These are phyloP conservation scores for Sugiyamaella grinbergsii DNA, from an alignment of 1,139 yeast species.

Conservation along the genomic window DNA sequence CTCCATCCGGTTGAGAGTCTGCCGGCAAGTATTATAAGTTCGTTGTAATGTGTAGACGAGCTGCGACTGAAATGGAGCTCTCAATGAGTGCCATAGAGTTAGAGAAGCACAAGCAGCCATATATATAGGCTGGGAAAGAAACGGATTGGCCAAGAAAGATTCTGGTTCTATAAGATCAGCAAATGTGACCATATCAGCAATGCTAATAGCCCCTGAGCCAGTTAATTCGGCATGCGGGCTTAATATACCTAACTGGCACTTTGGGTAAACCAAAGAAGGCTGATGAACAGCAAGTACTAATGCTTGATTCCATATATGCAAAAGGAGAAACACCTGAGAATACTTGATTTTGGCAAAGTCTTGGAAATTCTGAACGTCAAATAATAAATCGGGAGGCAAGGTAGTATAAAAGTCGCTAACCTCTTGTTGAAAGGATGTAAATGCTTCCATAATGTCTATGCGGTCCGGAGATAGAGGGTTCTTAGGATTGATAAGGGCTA, in stretches of 20 bases:
- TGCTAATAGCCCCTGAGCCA: constrained; percentile 38
- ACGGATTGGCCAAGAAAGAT: constrained; percentile 36
- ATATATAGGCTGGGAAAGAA: constrained; percentile 35
- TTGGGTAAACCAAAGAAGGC: constrained; percentile 35
- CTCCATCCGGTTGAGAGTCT: constrained; percentile 34
- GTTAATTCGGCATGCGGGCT: constrained; percentile 35
- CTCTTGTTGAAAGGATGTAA: constrained; percentile 31
- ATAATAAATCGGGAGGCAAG: constrained; percentile 34
- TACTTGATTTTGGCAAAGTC: constrained; percentile 32
- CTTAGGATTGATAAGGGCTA: neutral
- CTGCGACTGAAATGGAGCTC: constrained; percentile 31
- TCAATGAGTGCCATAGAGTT: constrained; percentile 33
- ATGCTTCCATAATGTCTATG: constrained; percentile 28
- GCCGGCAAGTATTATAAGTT: constrained; percentile 34
- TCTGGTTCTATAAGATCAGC: constrained; percentile 37
- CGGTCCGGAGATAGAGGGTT: constrained; percentile 26
- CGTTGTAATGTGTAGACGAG: constrained; percentile 32
- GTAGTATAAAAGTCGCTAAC: constrained; percentile 35
- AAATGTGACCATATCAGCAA: constrained; percentile 38
- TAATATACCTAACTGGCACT: constrained; percentile 30
- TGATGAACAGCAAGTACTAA: constrained; percentile 37
- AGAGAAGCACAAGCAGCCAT: constrained; percentile 39
- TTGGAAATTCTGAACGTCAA: constrained; percentile 38
- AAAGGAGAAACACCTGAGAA: constrained; percentile 34
- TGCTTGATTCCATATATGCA: constrained; percentile 39